Base-by-base conservation (phyloP, 2,329 filamentous ascomycete genomes). In the Blumeriella jaapii region DNA sequence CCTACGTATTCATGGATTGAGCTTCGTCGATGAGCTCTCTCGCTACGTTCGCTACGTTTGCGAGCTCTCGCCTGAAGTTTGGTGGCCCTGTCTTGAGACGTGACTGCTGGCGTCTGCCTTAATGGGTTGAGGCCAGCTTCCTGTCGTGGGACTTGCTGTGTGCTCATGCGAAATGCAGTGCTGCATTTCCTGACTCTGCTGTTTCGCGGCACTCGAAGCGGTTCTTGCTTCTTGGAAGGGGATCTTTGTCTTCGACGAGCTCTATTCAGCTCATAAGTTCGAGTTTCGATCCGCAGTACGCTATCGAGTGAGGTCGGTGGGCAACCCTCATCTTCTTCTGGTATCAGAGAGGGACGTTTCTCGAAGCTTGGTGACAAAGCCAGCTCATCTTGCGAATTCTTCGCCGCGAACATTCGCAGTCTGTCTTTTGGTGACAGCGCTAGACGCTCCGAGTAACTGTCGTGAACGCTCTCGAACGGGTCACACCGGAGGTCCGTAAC, bases 391-490 rank as follows among this genome's bases (percentile, higher is more conserved):
- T 11, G 10, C 15, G 22, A 30, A 12, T 37, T 15, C 19, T 7
- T 20, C n/a, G 13, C 26, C 8, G 18, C 19, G 13, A 24, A 13
- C 6, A 14, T 12, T 17, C 4, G 9, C 25, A 28, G 15, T 11
- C 14, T 23, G 9, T 32, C 35, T 28, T 28, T 5, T 9, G 30
- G 36, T 1, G 24, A 24, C 9, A 39, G 37, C 6, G 37, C 31
- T 7, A 31, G 26, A n/a, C 31, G 19, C 29, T 42, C 40, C 6
- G 29, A 11, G 18, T 42, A 37, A 27, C 26, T 2, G 14, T 38
- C 36, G n/a, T 26, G 34, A 3, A 15, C 22, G 11, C 13, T 18
- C 20, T 25, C 5, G 9, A 16, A 24, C 23, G 16, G 29, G 10
- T 5, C n/a, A 14, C 23, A 19, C 9, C 16, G 11, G 10, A 15